phyloP scores from a whole-genome alignment of 441 rosid species.

The Pelargonium cotyledonis region DNA sequence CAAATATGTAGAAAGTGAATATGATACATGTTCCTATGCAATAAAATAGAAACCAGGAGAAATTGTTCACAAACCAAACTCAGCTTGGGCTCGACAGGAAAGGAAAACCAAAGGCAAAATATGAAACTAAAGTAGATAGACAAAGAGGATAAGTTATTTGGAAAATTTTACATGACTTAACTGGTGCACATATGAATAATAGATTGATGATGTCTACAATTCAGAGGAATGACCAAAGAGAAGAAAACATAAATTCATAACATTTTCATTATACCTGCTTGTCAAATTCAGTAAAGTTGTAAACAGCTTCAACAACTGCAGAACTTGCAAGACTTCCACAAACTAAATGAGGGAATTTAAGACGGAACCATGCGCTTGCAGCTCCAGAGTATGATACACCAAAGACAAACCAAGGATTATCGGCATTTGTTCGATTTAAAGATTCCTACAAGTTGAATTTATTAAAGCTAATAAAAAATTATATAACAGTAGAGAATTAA shows the following conservation, averaged over 20 bases:
- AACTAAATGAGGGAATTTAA: constrained; percentile 83
- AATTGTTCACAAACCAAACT: no score
- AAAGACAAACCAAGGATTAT: constrained; percentile 83
- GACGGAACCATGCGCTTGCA: constrained; percentile 91
- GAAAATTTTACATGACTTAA: no score
- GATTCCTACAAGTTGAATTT: constrained; percentile 39
- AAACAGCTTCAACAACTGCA: constrained; percentile 85
- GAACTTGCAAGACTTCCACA: constrained; percentile 98
- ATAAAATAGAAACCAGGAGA: no score
- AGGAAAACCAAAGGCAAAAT: no score
- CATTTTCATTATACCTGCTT: constrained; percentile 45
- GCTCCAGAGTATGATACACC: constrained; percentile 91
- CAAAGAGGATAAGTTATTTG: no score
- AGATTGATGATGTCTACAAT: neutral
- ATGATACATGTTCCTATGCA: no score
- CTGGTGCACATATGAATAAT: neutral
- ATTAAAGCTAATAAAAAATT: constrained; percentile 1
- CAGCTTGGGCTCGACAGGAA: no score
- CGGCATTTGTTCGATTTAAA: constrained; percentile 43
- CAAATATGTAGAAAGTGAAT: no score
- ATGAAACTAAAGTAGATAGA: no score
- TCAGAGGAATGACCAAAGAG: neutral
- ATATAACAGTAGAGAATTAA: no score
- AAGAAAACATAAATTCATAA: neutral
- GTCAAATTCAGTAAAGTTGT: constrained; percentile 67